phyloP scores from a whole-genome alignment of 352 stramenopile genomes.

The Phytophthora cajani region DNA sequence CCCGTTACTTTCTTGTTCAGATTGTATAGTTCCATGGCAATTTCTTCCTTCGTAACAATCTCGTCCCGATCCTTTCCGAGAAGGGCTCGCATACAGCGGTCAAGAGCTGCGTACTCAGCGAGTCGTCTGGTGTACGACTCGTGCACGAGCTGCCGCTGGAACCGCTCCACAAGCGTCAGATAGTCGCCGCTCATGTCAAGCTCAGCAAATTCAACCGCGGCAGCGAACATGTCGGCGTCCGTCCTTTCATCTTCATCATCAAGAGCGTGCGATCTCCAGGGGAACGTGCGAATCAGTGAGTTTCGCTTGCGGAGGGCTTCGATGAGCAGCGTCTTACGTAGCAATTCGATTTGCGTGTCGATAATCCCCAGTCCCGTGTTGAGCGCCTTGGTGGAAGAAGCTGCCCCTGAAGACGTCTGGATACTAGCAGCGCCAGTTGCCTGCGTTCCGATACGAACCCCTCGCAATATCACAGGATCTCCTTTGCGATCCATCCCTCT shows the following conservation, averaged over 20 bases:
- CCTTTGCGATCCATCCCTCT: slow-evolving; percentile 69
- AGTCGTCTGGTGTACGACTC: slow-evolving; percentile 70
- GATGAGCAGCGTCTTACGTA: slow-evolving; percentile 67
- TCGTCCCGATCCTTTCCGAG: slow-evolving; percentile 47
- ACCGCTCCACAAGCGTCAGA: slow-evolving; percentile 69
- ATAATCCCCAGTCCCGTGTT: slow-evolving; percentile 67
- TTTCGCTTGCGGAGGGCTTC: slow-evolving; percentile 76
- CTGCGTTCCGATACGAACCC: slow-evolving; percentile 71
- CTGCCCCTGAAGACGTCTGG: neutral
- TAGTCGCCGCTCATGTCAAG: slow-evolving; percentile 76
- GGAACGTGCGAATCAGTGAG: slow-evolving; percentile 74
- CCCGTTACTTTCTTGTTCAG: slow-evolving; percentile 30
- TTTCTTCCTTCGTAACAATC: slow-evolving; percentile 76
- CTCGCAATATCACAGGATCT: slow-evolving; percentile 61
- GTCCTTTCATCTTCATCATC: slow-evolving; percentile 42
- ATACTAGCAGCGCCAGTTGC: slow-evolving; percentile 6
- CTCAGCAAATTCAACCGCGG: slow-evolving; percentile 52
- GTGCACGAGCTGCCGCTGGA: slow-evolving; percentile 72
- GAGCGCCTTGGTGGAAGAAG: slow-evolving; percentile 23
- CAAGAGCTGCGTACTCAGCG: slow-evolving; percentile 64
- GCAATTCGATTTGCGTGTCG: slow-evolving; percentile 68
- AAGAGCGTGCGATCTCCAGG: slow-evolving; percentile 55
- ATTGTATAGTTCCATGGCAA: slow-evolving; percentile 54
- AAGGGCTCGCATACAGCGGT: slow-evolving; percentile 70
- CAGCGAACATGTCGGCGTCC: slow-evolving; percentile 20